Base-by-base conservation (phyloP, 169 alveolate species). In the Blepharisma undulans region DNA sequence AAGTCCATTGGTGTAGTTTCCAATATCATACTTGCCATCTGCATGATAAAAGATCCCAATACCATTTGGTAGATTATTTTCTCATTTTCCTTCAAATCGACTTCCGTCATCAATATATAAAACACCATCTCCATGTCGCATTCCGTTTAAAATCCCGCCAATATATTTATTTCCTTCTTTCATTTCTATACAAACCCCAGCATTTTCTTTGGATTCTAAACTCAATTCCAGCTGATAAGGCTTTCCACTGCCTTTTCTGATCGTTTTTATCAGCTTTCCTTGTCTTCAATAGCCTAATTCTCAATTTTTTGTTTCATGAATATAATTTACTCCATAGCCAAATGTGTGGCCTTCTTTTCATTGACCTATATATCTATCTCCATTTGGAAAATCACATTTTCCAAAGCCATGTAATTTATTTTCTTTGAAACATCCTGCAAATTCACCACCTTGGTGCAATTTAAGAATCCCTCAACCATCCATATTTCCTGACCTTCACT, bases 41-140 rank as follows among this genome's bases (percentile, higher is more conserved):
- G 48, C 71, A 82, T 32, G 60, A 60, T 82, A 30, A 32, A 82
- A 34, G 27, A 82, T 82, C 7, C 89, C 29, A 82, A 82, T 72
- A 19, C 89, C 89, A 60, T 32, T 82, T 22, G 89, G 89, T 4
- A 32, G 36, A n/a, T 82, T 82, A 36, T 82, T 82, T 21, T 33
- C 25, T 72, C 89, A 82, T n/a, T 27, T 82, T 60, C 89, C 89
- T 82, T 82, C 89, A 10, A 82, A 33, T 10, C 77, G 33, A 4
- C 89, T 72, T 82, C 89, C 89, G 8, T 82, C 36, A 22, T 33
- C 27, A 21, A 82, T 4, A 60, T 82, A 82, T 19, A 82, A n/a
- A 34, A 82, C 89, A 2, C 89, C 89, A 60, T 82, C 60, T 36
- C 89, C 89, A 32, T 82, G 76, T n/a, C 89, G 32, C 25, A 48